Base-by-base conservation (phyloP, 2,329 filamentous ascomycete genomes). In the Xylaria sp. region DNA sequence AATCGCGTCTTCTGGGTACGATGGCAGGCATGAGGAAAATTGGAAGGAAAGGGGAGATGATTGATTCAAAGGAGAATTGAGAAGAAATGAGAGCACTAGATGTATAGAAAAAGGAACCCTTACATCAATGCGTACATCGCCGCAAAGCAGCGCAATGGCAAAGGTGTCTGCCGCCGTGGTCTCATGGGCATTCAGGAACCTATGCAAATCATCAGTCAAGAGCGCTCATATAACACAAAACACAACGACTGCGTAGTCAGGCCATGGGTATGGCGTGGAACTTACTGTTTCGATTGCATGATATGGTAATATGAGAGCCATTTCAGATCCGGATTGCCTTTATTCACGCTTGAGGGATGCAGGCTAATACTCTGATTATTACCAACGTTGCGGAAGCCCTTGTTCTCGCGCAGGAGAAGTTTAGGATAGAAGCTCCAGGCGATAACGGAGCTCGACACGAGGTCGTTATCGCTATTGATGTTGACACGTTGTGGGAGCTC, bases 221-320 rank as follows among this genome's bases (percentile, higher is more conserved):
- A 32, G n/a, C 5, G 13, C 41, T 28, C n/a, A 58, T 9, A 25
- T 32, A 1, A 46, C 25, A 18, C 25, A 1, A n/a, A 8, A 23
- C 4, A 23, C 32, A 8, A 20, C 28, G 18, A 12, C 52, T 8
- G 15, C 7, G 13, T 55, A 10, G 20, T 20, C 32, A 41, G 10
- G 13, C 8, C 39, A 20, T 28, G 6, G 7, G 50, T 39, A 28
- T 28, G 23, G 7, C 10, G 2, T 25, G 10, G 13, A 32, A 85
- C 84, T 87, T 87, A 87, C 90, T 93, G 82, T 84, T 91, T 94
- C 2, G 92, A 92, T 80, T 98, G 94, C 93, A 98, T 97, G 72
- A 98, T 97, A 79, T 97, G 92, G 82, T 98, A 98, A 80, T 97
- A 99, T 0, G 93, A 96, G 54, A 99, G 83, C 90, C 93, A 98